Percentiles rank a stretch among this genome's conserved stretches.
Conservation (phyloP, 495 filamentous ascomycete genomes). For the Rostrohypoxylon terebratum region DNA sequence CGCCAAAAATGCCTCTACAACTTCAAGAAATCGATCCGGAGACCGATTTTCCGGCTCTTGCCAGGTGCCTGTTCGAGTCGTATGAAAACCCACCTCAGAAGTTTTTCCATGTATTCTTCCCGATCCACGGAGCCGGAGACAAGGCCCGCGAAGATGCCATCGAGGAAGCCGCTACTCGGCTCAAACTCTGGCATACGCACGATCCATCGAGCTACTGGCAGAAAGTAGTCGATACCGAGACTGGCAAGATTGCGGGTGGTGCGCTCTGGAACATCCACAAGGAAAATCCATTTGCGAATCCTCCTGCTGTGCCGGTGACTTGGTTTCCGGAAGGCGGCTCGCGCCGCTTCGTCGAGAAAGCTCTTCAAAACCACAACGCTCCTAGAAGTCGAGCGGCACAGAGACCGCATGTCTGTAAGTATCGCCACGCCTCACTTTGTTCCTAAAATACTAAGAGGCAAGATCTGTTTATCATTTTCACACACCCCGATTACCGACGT, state of each 20-base stretch:
- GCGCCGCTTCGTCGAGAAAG: constrained; percentile 44
- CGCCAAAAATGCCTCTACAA: constrained; percentile 24
- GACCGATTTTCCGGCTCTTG: constrained; percentile 33
- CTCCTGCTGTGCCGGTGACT: constrained; percentile 28
- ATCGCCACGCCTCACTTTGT: neutral
- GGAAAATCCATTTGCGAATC: constrained; percentile 48
- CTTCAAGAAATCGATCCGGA: constrained; percentile 32
- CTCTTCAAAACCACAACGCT: constrained; percentile 39
- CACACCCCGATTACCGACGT: constrained; percentile 48
- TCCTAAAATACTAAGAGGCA: neutral
- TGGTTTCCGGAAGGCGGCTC: constrained; percentile 52
- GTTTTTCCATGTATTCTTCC: constrained; percentile 45
- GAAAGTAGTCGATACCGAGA: constrained; percentile 51
- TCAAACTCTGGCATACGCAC: constrained; percentile 41
- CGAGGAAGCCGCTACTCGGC: constrained; percentile 45
- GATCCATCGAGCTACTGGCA: constrained; percentile 47
- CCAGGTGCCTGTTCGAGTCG: constrained; percentile 41
- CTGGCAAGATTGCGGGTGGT: constrained; percentile 47
- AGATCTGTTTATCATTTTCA: constrained; percentile 49
- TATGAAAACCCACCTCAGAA: constrained; percentile 37
- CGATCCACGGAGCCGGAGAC: constrained; percentile 23
- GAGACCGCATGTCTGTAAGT: constrained; percentile 50
- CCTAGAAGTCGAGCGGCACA: constrained; percentile 42
- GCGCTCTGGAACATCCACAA: constrained; percentile 52
- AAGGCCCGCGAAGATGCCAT: constrained; percentile 38